Evolutionary conservation across 2,329 filamentous ascomycete genomes (phyloP).

Genomic region (Emericellopsis cladophorae): DNA sequence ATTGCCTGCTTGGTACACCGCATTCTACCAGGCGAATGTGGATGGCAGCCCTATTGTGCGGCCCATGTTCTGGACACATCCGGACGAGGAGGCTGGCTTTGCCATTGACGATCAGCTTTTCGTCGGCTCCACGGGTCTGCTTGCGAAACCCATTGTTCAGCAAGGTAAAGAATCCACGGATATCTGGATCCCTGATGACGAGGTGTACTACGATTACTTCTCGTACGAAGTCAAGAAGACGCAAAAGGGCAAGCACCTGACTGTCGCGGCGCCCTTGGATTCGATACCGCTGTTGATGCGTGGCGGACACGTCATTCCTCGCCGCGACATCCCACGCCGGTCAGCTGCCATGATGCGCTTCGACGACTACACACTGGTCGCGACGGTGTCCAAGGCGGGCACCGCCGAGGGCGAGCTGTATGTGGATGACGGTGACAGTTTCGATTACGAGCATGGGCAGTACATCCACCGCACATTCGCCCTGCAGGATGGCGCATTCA

Average conservation of each 20-base stretch:
- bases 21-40: slow-evolving; percentile 78
- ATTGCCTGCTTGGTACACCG: slow-evolving; percentile 91
- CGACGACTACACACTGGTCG: slow-evolving; percentile 87
- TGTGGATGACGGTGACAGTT: slow-evolving; percentile 86
- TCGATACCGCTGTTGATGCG: slow-evolving; percentile 85
- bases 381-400: slow-evolving; percentile 48
- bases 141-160: slow-evolving; percentile 82
- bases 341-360: slow-evolving; percentile 83
- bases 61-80: slow-evolving; percentile 89
- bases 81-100: slow-evolving; percentile 76
- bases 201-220: slow-evolving; percentile 93
- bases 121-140: slow-evolving; percentile 72
- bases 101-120: slow-evolving; percentile 88
- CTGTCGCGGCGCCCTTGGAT: slow-evolving; percentile 66
- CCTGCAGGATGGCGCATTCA: slow-evolving; percentile 48
- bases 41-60: slow-evolving; percentile 79
- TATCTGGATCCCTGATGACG: slow-evolving; percentile 79
- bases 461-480: slow-evolving; percentile 78
- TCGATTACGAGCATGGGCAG: slow-evolving; percentile 73
- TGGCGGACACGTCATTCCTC: slow-evolving; percentile 82
- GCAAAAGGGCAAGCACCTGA: slow-evolving; percentile 56
- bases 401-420: slow-evolving; percentile 72
- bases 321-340: slow-evolving; percentile 76
- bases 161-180: slow-evolving; percentile 62
- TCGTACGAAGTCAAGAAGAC: slow-evolving; percentile 64